A percentile compares a stretch with the other conserved stretches of the same genome.
Evolutionary conservation across 345 rosid genomes (phyloP).

Genomic region (Psidium guajava): DNA sequence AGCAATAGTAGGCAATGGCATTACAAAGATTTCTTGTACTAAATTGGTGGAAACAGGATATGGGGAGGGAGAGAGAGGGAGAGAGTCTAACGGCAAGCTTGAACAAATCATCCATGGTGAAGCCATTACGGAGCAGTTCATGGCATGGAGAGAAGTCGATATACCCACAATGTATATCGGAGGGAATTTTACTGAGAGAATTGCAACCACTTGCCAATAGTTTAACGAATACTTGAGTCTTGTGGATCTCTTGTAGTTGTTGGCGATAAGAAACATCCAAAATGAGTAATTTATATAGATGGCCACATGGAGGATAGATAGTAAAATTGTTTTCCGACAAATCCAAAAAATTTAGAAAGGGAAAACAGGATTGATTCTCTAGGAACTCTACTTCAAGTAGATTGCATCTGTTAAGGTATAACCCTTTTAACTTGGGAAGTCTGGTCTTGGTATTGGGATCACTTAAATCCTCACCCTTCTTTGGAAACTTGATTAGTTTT

Average conservation of each 20-base stretch:
- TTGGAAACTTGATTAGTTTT: background rate
- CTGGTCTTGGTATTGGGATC: background rate
- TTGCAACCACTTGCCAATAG: too few species aligned
- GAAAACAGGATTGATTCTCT: background rate
- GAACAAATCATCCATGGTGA: too few species aligned
- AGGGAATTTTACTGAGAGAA: too few species aligned
- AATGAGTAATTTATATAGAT: too few species aligned
- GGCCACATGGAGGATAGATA: too few species aligned
- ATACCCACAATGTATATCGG: too few species aligned
- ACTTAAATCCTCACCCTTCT: background rate
- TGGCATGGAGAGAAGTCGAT: background rate
- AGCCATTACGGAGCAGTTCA: background rate
- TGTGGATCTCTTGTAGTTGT: background rate
- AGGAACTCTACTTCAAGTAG: background rate
- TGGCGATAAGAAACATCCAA: background rate
- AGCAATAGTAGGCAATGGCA: background rate
- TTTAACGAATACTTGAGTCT: background rate
- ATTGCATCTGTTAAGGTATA: background rate
- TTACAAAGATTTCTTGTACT: background rate
- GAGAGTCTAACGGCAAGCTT: background rate
- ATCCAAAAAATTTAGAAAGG: fast-evolving
- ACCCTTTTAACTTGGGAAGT: background rate
- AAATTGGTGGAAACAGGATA: background rate
- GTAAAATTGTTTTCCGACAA: background rate
- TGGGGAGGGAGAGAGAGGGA: too few species aligned